phyloP scores from a whole-genome alignment of 768 basidiomycete genomes.

The Pleurotus tuoliensis region DNA sequence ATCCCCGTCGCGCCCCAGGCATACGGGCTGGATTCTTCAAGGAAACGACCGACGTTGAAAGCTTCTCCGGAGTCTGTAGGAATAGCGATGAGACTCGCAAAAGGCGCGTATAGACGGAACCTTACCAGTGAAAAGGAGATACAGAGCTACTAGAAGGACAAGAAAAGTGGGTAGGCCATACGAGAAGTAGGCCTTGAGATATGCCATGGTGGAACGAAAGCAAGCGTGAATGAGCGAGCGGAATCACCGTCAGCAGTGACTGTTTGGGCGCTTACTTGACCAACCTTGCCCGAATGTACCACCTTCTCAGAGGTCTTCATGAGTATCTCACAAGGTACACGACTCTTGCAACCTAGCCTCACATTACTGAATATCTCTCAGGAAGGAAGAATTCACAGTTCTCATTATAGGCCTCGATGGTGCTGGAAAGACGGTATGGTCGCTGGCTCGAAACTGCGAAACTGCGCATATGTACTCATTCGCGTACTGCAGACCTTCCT shows the following conservation, averaged over 20 bases:
- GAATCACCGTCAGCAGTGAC: constrained; percentile 4
- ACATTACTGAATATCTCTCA: constrained; percentile 19
- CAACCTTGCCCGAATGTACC: constrained; percentile 64
- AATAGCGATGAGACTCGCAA: background rate
- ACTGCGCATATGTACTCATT: constrained; percentile 2
- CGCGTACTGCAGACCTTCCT: constrained; percentile 62
- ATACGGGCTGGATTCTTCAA: constrained; percentile 93
- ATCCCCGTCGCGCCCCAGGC: constrained; percentile 90
- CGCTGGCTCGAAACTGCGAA: background rate
- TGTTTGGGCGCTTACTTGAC: constrained; percentile 6
- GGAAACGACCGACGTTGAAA: constrained; percentile 91
- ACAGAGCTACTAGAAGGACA: constrained; percentile 66
- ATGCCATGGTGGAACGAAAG: constrained; percentile 33
- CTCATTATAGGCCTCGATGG: constrained; percentile 93
- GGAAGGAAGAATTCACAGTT: constrained; percentile 89
- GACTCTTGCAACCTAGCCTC: background rate
- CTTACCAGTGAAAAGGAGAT: constrained; percentile 87
- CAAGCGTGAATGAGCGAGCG: background rate
- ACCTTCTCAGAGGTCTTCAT: constrained; percentile 88
- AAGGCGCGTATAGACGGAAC: constrained; percentile 1
- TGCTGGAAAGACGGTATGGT: constrained; percentile 81
- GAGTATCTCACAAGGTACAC: constrained; percentile 80
- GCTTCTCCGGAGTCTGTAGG: constrained; percentile 76
- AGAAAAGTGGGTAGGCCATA: constrained; percentile 70
- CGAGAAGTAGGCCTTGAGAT: constrained; percentile 51